A percentile compares a stretch with the other conserved stretches of the same genome.
These are phyloP conservation scores for Ceratocystis variospora DNA, from an alignment of 2,329 filamentous ascomycete genomes.

Conservation along the genomic window DNA sequence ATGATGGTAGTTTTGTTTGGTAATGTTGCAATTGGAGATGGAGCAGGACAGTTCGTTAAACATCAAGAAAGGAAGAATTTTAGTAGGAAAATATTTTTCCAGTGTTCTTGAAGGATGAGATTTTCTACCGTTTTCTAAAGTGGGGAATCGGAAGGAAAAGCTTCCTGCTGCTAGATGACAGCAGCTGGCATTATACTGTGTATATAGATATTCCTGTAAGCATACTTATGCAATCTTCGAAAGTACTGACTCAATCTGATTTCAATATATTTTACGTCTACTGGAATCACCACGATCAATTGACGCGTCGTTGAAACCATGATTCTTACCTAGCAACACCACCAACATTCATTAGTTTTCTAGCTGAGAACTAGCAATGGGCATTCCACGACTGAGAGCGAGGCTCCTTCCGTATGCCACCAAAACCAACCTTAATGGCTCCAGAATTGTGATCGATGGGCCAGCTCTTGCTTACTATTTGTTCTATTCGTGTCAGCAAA, in stretches of 20 bases:
- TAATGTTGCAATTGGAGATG: not conserved
- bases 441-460: conserved; percentile 53
- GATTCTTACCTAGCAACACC: not conserved
- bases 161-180: too few species aligned
- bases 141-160: not conserved
- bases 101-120: not conserved
- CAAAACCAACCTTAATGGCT: conserved; percentile 29
- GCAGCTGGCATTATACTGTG: not conserved
- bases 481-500: not conserved
- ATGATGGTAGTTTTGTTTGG: conserved; percentile 27
- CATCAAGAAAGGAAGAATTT: conserved; percentile 11
- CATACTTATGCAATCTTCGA: not conserved
- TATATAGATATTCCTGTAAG: not conserved
- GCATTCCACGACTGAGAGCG: conserved; percentile 43
- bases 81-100: not conserved
- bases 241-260: not conserved
- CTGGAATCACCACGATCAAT: not conserved
- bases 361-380: conserved; percentile 32
- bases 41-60: conserved; percentile 11
- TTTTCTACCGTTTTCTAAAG: not conserved
- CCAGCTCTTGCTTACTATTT: conserved; percentile 57
- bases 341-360: not conserved
- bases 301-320: not conserved
- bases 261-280: not conserved
- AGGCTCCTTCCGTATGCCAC: conserved; percentile 41